These are phyloP conservation scores for Sporothrix phasma DNA, from an alignment of 2,329 filamentous ascomycete genomes.

Conservation along the genomic window DNA sequence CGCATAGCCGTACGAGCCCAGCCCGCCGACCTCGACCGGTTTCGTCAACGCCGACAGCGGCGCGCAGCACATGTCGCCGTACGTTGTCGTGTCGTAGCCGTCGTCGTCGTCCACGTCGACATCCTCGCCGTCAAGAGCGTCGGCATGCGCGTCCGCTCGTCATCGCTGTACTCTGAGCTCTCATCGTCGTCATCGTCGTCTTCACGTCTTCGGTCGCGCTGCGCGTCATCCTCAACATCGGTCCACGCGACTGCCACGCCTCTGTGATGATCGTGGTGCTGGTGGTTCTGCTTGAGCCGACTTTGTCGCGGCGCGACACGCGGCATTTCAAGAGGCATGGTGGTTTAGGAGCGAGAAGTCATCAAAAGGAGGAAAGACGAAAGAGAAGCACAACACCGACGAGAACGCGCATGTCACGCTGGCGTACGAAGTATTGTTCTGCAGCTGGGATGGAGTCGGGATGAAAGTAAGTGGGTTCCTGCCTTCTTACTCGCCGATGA, in stretches of 20 bases:
- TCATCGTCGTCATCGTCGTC: not conserved
- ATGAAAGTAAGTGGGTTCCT: not conserved
- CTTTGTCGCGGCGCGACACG: conserved; percentile 6
- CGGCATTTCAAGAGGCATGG: conserved; percentile 11
- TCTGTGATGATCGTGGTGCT: not conserved
- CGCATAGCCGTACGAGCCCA: conserved; percentile 26
- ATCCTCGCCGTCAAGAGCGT: not conserved
- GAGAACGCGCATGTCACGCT: not conserved
- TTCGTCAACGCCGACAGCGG: conserved; percentile 29
- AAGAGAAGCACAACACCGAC: not conserved
- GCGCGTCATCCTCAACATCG: conserved; percentile 5
- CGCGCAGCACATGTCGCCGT: conserved; percentile 27
- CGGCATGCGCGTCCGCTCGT: not conserved
- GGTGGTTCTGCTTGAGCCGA: not conserved
- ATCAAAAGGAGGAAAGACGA: no score
- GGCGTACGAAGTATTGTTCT: not conserved
- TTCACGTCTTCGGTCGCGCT: not conserved
- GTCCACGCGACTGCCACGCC: not conserved
- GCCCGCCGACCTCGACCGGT: conserved; percentile 37
- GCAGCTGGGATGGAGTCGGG: not conserved
- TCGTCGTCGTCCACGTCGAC: not conserved
- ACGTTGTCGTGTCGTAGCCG: not conserved
- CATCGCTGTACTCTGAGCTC: not conserved
- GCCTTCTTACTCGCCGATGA: conserved; percentile 10
- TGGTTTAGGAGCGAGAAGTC: not conserved